A percentile compares a stretch with the other conserved stretches of the same genome.
Conservation (phyloP, 2,329 filamentous ascomycete genomes). For the Scytalidium lignicola region DNA sequence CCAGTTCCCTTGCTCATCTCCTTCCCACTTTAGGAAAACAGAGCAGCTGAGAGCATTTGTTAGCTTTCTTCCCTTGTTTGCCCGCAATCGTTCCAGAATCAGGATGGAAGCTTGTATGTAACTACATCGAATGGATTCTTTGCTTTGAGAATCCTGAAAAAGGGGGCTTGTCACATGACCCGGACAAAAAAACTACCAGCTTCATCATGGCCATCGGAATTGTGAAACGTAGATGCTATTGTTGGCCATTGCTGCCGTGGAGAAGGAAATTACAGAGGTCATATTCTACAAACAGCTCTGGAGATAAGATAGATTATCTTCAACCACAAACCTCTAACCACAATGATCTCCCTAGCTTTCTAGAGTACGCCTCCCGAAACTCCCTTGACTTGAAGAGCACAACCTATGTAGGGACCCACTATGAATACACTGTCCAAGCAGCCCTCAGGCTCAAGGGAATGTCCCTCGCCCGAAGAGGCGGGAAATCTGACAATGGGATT, state of each 20-base stretch:
- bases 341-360: conserved; percentile 58
- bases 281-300: conserved; percentile 18
- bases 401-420: conserved; percentile 67
- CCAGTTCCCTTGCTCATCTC: too few relatives aligned
- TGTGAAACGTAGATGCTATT: not conserved
- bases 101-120: too few relatives aligned
- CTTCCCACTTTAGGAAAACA: too few relatives aligned
- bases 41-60: too few relatives aligned
- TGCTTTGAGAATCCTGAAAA: not conserved
- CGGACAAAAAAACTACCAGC: not conserved
- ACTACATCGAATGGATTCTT: too few relatives aligned
- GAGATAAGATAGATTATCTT: conserved; percentile 36
- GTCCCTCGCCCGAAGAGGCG: conserved; percentile 58
- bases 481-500: conserved; percentile 63
- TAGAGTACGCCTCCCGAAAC: conserved; percentile 53
- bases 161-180: not conserved
- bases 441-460: conserved; percentile 59
- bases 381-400: conserved; percentile 51
- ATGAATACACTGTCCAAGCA: conserved; percentile 64
- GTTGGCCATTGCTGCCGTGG: not conserved
- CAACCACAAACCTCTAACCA: conserved; percentile 47
- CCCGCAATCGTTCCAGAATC: too few relatives aligned
- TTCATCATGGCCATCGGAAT: not conserved
- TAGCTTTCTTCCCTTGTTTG: too few relatives aligned
- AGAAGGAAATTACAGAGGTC: conserved; percentile 13